phyloP scores from a whole-genome alignment of 441 rosid species.

The Brassica hybrid region DNA sequence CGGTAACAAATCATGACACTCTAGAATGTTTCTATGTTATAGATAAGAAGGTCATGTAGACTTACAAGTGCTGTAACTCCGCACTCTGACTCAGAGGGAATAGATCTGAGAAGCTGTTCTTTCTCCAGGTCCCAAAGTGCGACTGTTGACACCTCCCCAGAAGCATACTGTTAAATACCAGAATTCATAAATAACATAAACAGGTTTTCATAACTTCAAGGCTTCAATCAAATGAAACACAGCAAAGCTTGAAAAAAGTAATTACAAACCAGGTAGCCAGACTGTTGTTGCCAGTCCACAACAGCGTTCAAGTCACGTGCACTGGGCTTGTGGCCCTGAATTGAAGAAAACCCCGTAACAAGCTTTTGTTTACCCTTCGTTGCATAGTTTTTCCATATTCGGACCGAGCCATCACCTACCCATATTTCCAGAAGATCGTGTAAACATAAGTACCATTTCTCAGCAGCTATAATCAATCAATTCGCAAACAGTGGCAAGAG shows the following conservation, averaged over 20 bases:
- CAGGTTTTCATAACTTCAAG: not conserved
- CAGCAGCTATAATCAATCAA: too few relatives aligned
- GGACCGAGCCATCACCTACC: too few relatives aligned
- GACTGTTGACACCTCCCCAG: conserved; percentile 86
- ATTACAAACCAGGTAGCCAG: conserved; percentile 88
- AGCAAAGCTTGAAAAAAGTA: not conserved
- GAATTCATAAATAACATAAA: conserved; percentile 12
- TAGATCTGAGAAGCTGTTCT: conserved; percentile 78
- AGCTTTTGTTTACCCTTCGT: conserved; percentile 82
- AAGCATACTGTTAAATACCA: conserved; percentile 66
- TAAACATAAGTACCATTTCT: too few relatives aligned
- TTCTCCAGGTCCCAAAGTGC: conserved; percentile 93
- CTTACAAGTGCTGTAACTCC: conserved; percentile 89
- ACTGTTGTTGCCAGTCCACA: conserved; percentile 99
- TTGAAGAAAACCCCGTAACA: conserved; percentile 92
- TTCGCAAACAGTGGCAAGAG: conserved; percentile 9
- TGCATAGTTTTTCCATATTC: conserved; percentile 12
- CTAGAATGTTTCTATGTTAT: conserved; percentile 9
- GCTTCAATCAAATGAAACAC: not conserved
- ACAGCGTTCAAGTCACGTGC: conserved; percentile 84
- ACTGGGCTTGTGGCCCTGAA: conserved; percentile 91
- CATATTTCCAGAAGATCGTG: too few relatives aligned
- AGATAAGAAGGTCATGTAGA: conserved; percentile 21
- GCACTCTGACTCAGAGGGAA: conserved; percentile 77
- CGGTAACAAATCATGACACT: conserved; percentile 21